Conservation (phyloP, 2,329 filamentous ascomycete species). For the Sclerotinia trifoliorum region DNA sequence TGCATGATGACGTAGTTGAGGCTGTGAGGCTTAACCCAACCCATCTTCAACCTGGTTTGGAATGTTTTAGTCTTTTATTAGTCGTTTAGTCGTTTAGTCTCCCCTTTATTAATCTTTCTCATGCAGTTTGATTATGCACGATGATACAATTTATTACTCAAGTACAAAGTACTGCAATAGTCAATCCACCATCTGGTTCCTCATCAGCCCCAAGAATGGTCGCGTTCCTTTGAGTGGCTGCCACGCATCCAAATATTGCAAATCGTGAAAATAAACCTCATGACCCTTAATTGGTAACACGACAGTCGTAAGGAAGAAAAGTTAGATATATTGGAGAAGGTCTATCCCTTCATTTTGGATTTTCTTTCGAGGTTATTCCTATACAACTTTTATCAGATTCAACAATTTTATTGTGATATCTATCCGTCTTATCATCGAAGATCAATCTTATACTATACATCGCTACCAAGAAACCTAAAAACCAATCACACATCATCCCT, state of each 20-base stretch:
- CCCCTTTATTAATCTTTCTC: background rate
- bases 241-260: constrained; percentile 14
- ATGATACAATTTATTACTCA: background rate
- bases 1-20: constrained; percentile 8
- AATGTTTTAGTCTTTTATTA: background rate
- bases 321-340: constrained; percentile 1
- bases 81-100: no score
- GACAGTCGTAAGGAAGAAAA: background rate
- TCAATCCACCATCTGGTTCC: background rate
- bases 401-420: background rate
- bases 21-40: background rate
- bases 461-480: background rate
- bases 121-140: background rate
- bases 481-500: background rate
- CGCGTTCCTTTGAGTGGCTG: background rate
- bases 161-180: background rate
- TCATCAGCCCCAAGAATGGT: background rate
- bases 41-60: background rate
- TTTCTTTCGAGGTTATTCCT: background rate
- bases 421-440: background rate
- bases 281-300: constrained; percentile 13
- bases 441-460: background rate
- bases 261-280: background rate
- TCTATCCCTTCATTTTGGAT: background rate
- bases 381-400: background rate